A percentile compares a stretch with the other conserved stretches of the same genome.
phyloP scores from a whole-genome alignment of 495 filamentous ascomycete genomes.

The Daldinia concentrica region DNA sequence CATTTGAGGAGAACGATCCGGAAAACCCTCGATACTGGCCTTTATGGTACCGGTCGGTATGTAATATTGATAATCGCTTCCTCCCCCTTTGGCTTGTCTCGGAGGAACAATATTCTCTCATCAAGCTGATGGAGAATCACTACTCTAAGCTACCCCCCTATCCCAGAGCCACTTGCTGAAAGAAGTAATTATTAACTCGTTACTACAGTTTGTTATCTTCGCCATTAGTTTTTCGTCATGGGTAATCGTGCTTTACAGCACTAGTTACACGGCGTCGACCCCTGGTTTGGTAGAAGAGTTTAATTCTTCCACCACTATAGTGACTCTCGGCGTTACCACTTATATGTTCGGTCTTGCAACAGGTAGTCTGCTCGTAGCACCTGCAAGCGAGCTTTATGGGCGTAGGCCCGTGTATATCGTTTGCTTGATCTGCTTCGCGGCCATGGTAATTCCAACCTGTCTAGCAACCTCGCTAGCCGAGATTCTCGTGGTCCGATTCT shows the following conservation, averaged over 20 bases:
- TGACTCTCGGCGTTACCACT: slow-evolving; percentile 80
- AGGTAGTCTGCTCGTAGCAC: slow-evolving; percentile 76
- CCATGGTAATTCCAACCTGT: slow-evolving; percentile 77
- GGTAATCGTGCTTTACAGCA: slow-evolving; percentile 84
- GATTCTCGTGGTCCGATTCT: slow-evolving; percentile 75
- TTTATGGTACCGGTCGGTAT: slow-evolving; percentile 65
- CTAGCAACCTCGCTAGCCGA: slow-evolving; percentile 69
- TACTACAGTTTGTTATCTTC: slow-evolving; percentile 59
- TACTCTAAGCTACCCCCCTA: neutral
- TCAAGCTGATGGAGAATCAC: no score
- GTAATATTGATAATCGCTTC: neutral
- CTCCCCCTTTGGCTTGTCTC: no score
- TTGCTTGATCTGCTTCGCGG: slow-evolving; percentile 67
- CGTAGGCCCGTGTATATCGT: slow-evolving; percentile 75
- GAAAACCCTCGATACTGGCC: slow-evolving; percentile 83
- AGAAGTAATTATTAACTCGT: neutral
- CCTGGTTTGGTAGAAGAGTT: slow-evolving; percentile 75
- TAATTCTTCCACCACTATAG: slow-evolving; percentile 61
- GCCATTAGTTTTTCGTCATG: slow-evolving; percentile 77
- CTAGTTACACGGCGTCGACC: slow-evolving; percentile 78
- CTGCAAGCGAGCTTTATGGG: slow-evolving; percentile 81
- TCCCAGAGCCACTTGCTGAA: neutral
- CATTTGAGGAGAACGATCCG: slow-evolving; percentile 70
- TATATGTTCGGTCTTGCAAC: slow-evolving; percentile 79
- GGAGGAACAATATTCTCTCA: no score